Conservation (phyloP, 139 green algal genomes). For the Tetraselmis striata region DNA sequence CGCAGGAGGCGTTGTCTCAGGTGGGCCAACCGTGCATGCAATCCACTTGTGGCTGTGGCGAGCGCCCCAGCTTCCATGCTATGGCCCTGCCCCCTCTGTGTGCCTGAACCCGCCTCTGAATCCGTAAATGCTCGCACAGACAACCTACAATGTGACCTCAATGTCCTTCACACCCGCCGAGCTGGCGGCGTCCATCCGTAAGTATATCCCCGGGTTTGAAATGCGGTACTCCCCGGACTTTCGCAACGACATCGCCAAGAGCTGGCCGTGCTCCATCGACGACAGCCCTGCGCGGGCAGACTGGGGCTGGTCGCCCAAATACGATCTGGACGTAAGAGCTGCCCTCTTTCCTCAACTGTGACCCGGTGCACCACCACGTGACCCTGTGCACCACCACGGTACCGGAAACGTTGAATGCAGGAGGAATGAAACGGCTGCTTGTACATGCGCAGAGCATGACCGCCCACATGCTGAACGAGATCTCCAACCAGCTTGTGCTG, state of each 20-base stretch:
- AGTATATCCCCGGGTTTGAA: slow-evolving; percentile 21
- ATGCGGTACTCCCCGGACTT: slow-evolving; percentile 26
- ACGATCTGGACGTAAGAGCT: slow-evolving; percentile 7
- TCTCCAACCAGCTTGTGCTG: neutral
- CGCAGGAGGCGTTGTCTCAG: slow-evolving; percentile 25
- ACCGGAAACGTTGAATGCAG: too few relatives aligned
- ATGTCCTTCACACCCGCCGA: slow-evolving; percentile 50
- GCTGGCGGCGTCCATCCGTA: slow-evolving; percentile 39
- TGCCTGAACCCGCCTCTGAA: neutral
- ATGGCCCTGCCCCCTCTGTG: too few relatives aligned
- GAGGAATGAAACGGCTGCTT: too few relatives aligned
- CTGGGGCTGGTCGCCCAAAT: slow-evolving; percentile 29
- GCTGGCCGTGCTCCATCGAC: slow-evolving; percentile 55
- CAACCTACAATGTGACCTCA: slow-evolving; percentile 58
- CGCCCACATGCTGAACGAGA: neutral
- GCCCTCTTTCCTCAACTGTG: too few relatives aligned
- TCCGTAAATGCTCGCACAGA: neutral
- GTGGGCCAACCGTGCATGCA: neutral
- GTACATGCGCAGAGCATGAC: neutral
- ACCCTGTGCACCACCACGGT: too few relatives aligned
- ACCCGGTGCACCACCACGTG: too few relatives aligned
- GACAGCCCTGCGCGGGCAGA: slow-evolving; percentile 44
- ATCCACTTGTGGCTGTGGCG: neutral
- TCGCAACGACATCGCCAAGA: slow-evolving; percentile 42
- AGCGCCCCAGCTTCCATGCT: neutral